Percentiles rank a stretch among this genome's conserved stretches.
Conservation (phyloP, 2,329 filamentous ascomycete genomes). For the Sarocladium brachiariae region DNA sequence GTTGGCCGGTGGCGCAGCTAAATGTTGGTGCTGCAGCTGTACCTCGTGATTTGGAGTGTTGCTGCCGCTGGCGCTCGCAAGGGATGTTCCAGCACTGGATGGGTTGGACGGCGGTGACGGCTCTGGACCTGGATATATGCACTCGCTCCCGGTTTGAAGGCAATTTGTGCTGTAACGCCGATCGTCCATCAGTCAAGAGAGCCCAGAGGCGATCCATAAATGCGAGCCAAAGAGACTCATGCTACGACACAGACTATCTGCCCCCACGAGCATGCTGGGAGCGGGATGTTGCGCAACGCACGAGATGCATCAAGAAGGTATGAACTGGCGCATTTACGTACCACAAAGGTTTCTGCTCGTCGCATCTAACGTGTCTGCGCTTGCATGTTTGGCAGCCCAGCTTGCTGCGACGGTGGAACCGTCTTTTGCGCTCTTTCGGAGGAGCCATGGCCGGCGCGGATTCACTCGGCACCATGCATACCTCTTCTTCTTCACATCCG, state of each 20-base stretch:
- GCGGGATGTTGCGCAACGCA: background rate
- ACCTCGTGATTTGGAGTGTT: slow-evolving; percentile 18
- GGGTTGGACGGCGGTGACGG: background rate
- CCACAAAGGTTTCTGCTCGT: slow-evolving; percentile 39
- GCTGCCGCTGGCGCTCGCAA: slow-evolving; percentile 3
- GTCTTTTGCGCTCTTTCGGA: slow-evolving; percentile 29
- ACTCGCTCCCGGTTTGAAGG: slow-evolving; percentile 37
- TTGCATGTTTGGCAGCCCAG: slow-evolving; percentile 31
- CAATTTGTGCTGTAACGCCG: slow-evolving; percentile 32
- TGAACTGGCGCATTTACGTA: slow-evolving; percentile 22
- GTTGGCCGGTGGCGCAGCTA: background rate
- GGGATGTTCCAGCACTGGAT: background rate
- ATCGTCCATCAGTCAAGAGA: background rate
- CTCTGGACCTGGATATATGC: slow-evolving; percentile 24
- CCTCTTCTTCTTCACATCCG: background rate
- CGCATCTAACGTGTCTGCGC: slow-evolving; percentile 37
- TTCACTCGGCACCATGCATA: background rate
- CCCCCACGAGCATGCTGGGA: slow-evolving; percentile 1
- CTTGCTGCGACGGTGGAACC: slow-evolving; percentile 30
- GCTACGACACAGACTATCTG: background rate
- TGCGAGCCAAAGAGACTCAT: background rate
- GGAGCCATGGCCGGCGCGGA: slow-evolving; percentile 21
- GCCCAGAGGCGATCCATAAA: background rate
- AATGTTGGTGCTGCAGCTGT: slow-evolving; percentile 10
- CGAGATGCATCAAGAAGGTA: background rate